Conservation (phyloP, 2,329 filamentous ascomycete species). For the Volutella citrinella region DNA sequence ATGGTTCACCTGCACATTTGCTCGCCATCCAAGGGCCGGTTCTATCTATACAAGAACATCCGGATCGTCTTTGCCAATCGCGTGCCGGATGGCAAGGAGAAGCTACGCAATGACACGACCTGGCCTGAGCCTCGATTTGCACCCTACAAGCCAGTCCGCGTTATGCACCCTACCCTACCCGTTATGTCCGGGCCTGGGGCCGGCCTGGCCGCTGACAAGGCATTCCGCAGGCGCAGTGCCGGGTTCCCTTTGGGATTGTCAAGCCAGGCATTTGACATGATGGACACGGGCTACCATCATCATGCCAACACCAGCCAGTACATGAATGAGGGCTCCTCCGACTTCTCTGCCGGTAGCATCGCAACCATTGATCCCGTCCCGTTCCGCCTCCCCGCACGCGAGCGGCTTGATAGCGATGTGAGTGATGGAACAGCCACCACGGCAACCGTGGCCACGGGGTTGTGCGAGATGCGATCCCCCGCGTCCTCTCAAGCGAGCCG, state of each 20-base stretch:
- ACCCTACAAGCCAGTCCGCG: slow-evolving; percentile 69
- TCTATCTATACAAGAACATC: slow-evolving; percentile 87
- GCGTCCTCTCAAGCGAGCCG: slow-evolving; percentile 28
- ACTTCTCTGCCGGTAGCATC: slow-evolving; percentile 28
- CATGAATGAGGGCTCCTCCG: too few species aligned
- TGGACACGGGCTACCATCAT: slow-evolving; percentile 26
- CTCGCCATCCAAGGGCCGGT: slow-evolving; percentile 76
- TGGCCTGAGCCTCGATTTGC: slow-evolving; percentile 84
- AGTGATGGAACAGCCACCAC: slow-evolving; percentile 28
- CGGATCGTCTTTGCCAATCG: slow-evolving; percentile 95
- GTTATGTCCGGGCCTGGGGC: slow-evolving; percentile 41
- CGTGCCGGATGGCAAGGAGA: slow-evolving; percentile 93
- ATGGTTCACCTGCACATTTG: slow-evolving; percentile 93
- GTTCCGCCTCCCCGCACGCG: slow-evolving; percentile 38
- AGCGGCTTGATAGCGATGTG: slow-evolving; percentile 31
- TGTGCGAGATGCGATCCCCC: slow-evolving; percentile 21
- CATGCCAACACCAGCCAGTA: too few species aligned
- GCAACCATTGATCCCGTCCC: slow-evolving; percentile 50
- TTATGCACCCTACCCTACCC: slow-evolving; percentile 43
- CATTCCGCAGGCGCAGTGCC: slow-evolving; percentile 54
- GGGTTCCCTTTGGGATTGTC: slow-evolving; percentile 41
- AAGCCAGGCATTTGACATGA: slow-evolving; percentile 32
- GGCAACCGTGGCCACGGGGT: slow-evolving; percentile 16
- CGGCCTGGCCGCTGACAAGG: slow-evolving; percentile 57
- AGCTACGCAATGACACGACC: slow-evolving; percentile 83